Conservation (phyloP, 2,329 filamentous ascomycete species). For the Dactylonectria macrodidyma region DNA sequence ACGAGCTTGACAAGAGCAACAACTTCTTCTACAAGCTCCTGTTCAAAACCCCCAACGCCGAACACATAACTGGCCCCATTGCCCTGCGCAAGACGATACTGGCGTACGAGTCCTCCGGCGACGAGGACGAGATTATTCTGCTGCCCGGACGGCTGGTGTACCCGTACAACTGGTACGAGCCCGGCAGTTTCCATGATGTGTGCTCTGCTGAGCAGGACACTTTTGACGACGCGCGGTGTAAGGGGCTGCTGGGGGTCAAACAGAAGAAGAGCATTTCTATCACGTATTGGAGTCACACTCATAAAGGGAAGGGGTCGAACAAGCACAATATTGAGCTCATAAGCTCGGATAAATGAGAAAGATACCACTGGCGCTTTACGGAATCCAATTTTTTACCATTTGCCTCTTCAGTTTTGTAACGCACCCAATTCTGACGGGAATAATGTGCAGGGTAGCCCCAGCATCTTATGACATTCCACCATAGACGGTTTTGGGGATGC, state of each 20-base stretch:
- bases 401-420: too few species aligned
- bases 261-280: conserved; percentile 44
- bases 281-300: conserved; percentile 50
- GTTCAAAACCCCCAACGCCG: conserved; percentile 26
- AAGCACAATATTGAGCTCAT: background rate
- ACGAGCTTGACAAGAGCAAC: conserved; percentile 26
- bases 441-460: background rate
- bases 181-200: conserved; percentile 22
- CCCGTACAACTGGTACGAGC: conserved; percentile 45
- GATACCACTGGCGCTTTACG: background rate
- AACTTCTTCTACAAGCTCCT: conserved; percentile 4
- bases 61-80: conserved; percentile 37
- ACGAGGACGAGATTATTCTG: conserved; percentile 37
- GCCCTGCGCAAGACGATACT: conserved; percentile 31
- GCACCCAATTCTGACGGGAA: too few species aligned
- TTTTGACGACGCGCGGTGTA: conserved; percentile 40
- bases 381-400: background rate
- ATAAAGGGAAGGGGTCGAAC: conserved; percentile 23
- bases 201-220: conserved; percentile 42
- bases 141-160: conserved; percentile 44
- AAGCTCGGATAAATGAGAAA: background rate
- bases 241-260: conserved; percentile 36
- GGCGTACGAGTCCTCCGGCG: conserved; percentile 9
- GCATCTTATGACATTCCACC: too few species aligned
- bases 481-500: too few species aligned